Percentiles rank a stretch among this genome's conserved stretches.
phyloP scores from a whole-genome alignment of 441 rosid species.

The Dalechampia spathulata region DNA sequence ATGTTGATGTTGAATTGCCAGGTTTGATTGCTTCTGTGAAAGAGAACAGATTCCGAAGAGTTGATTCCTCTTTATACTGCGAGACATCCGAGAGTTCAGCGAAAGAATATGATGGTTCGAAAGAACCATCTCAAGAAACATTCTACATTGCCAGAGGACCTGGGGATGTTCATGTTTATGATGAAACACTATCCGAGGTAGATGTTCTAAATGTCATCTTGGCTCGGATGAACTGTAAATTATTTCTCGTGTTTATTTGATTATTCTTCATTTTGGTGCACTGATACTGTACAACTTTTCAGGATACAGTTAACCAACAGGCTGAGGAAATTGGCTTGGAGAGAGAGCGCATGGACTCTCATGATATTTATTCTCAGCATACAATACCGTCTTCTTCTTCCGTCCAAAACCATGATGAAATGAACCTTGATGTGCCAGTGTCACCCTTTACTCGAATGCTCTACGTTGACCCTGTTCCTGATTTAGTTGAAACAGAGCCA shows the following conservation, averaged over 20 bases:
- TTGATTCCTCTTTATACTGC: conserved; percentile 24
- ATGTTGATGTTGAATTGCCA: conserved; percentile 17
- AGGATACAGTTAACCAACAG: conserved; percentile 35
- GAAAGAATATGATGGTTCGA: conserved; percentile 17
- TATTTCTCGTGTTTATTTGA: too few species aligned
- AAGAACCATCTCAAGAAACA: conserved; percentile 27
- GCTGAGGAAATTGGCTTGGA: conserved; percentile 28
- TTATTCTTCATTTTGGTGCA: conserved; percentile 14
- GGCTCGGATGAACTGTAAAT: conserved; percentile 20
- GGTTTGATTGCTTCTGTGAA: conserved; percentile 12
- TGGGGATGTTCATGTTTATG: conserved; percentile 23
- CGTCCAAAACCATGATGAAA: conserved; percentile 9
- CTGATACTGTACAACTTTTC: conserved; percentile 25
- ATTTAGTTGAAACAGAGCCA: conserved; percentile 24
- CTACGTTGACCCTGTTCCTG: conserved; percentile 16
- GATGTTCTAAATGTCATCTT: too few species aligned
- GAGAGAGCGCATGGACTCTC: conserved; percentile 4
- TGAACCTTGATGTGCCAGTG: conserved; percentile 16
- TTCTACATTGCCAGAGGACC: conserved; percentile 25
- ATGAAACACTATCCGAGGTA: conserved; percentile 29
- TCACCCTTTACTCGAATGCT: conserved; percentile 13
- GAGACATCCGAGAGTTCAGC: conserved; percentile 30
- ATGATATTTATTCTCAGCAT: conserved; percentile 16
- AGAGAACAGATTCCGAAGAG: conserved; percentile 23
- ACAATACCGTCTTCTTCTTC: conserved; percentile 13